Evolutionary conservation across 371 early-diverging fungal species (phyloP), one percentile per base, ranked within the genome.

Genomic region (Paraphysoderma sedebokerense): DNA sequence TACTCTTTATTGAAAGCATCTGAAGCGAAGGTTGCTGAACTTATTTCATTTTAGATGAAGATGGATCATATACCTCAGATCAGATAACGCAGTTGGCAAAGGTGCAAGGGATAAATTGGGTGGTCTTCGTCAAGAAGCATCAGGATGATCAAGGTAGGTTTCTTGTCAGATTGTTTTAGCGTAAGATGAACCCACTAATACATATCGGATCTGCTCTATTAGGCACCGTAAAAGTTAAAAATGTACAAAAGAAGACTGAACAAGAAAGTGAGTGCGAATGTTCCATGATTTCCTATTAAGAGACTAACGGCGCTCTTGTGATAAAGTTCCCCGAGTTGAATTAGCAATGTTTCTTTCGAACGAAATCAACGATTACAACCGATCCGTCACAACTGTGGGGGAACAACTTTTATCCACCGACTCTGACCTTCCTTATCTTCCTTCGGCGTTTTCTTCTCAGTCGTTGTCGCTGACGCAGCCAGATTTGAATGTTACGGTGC

Each of bases 21-120:
- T 22, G 2, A 5, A 17, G n/a, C 17, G 19, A 20, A 28, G 8
- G 2, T 7, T 0, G 7, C 11, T 5, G 28, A 17, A 8, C 5
- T 11, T 1, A 1, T n/a, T 11, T 8, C 1, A 28, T 1, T 9
- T 13, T 17, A 42, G 0, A 78, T 19, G 76, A 82, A 38, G 82
- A 84, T 44, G 74, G 69, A 6, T 66, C 65, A 5, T 66, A 71
- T 38, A 52, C 77, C 8, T 74, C 78, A 11, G 83, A 82, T 51
- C 63, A 69, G 5, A 53, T 85, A 20, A 64, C 67, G 7, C 63
- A 65, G 6, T 58, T 66, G 5, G 83, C 84, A 58, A 68, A 69
- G 39, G 70, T 76, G 27, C 72, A 76, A 32, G 75, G 82, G 32
- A 82, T 85, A 48, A 79, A 77, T 53, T 82, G 83, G 82, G 70